These are phyloP conservation scores for Pseudonectria foliicola DNA, from an alignment of 2,329 filamentous ascomycete genomes.

Conservation along the genomic window DNA sequence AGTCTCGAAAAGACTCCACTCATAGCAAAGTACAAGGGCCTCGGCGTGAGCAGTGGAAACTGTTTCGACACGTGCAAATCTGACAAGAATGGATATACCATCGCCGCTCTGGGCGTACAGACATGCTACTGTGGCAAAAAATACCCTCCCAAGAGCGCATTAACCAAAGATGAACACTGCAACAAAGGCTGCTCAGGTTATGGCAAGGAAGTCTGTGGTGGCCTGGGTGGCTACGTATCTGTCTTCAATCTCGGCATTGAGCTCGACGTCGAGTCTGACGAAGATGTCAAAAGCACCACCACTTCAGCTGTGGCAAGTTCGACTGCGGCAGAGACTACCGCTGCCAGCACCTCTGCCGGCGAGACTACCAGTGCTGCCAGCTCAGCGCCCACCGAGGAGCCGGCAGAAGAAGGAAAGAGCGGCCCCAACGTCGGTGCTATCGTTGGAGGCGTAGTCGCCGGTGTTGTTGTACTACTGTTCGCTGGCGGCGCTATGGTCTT, in stretches of 20 bases:
- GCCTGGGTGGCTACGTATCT: constrained; percentile 30
- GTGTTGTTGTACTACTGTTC: constrained; percentile 61
- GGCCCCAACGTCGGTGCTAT: constrained; percentile 73
- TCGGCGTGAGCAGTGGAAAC: constrained; percentile 29
- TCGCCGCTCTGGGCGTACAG: constrained; percentile 56
- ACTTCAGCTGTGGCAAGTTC: constrained; percentile 20
- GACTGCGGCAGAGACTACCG: constrained; percentile 15
- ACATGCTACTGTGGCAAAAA: constrained; percentile 67
- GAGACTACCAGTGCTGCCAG: constrained; percentile 3
- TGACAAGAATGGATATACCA: constrained; percentile 35
- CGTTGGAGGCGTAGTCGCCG: constrained; percentile 80
- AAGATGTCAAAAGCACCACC: constrained; percentile 5
- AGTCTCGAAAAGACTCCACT: constrained; percentile 22
- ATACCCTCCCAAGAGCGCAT: constrained; percentile 57
- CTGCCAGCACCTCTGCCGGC: constrained; percentile 12
- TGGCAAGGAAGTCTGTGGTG: constrained; percentile 52
- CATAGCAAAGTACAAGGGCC: constrained; percentile 10
- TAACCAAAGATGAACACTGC: constrained; percentile 44
- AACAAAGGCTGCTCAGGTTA: constrained; percentile 58
- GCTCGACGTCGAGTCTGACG: constrained; percentile 26
- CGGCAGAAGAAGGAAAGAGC: constrained; percentile 16
- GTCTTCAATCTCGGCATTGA: constrained; percentile 45
- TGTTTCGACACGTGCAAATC: constrained; percentile 35
- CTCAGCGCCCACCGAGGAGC: constrained; percentile 2
- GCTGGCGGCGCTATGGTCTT: constrained; percentile 65